Base-by-base conservation (phyloP, 208 protist species). In the Trypanosoma avium region DNA sequence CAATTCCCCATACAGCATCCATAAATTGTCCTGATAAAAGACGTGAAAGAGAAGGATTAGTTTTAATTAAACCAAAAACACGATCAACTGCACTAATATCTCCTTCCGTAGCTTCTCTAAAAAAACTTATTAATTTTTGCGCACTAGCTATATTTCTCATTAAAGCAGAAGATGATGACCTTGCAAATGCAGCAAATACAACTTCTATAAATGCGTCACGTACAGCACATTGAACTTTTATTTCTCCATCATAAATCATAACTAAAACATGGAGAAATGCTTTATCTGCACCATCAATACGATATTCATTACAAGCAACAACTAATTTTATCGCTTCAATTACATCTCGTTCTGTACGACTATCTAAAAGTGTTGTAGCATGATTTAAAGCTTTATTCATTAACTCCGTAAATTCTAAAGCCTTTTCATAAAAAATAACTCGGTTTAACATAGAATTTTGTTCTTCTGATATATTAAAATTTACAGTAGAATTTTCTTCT, bases 211-310 rank as follows among this genome's bases (percentile, higher is more conserved):
- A 94, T 0, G 90, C 90, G 62, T 96, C 90, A 21, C 90, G 82
- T 32, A 96, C 90, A 19, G 90, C 84, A n/a, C 81, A 77, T 71
- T 94, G 86, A 56, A 96, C 92, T 61, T 94, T 93, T 27, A 90
- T 58, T 68, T 96, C 90, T 13, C 83, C 85, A 62, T 93, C 80
- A 62, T 92, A 96, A 29, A 90, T 81, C 83, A 96, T 88, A 10
- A 93, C 85, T 12, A 96, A 72, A 27, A 96, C 84, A 55, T 82
- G 81, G 10, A 90, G 64, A 62, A 93, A 84, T 4, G 87, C 86
- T 38, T 62, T 69, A 19, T 87, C 83, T 12, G 67, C 60, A 12
- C 73, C 84, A 10, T 96, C 81, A 22, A 96, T 59, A 19, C 82
- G 82, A 70, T 85, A 92, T 42, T 90, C 82, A 35, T 79, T 86